Base-by-base conservation (phyloP, 2,329 filamentous ascomycete species). In the Curvularia lunata region DNA sequence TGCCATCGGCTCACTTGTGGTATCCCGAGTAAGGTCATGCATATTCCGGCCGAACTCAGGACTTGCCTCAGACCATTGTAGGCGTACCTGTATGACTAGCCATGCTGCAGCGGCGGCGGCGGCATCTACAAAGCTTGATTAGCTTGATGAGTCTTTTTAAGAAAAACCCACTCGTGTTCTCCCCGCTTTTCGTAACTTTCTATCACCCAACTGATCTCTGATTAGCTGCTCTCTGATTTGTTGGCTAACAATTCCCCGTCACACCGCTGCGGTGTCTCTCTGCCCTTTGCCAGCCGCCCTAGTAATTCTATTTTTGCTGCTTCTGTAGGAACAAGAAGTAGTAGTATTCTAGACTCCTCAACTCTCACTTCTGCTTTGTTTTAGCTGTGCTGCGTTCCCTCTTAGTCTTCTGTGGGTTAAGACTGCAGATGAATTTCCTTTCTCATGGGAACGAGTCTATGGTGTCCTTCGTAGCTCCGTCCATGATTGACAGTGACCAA, bases 401-500 rank as follows among this genome's bases (percentile, higher is more conserved):
- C n/a, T 32, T 45, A 13, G 34, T 13, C 13, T 45, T 30, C 8
- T 37, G 19, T 19, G n/a, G 19, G 9, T 46, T 38, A 9, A 38
- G 27, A 16, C 46, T 19, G 12, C 32, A 50, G 7, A 47, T 19
- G 4, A 30, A 54, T 13, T 18, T 12, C 7, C 27, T 21, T 12
- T 50, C 51, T 13, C 30, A 16, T 16, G 13, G 12, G 13, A 34
- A 1, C 16, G 30, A 34, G 28, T 10, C 28, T 2, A 10, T 30
- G 9, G 6, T 25, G 43, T 21, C 12, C 51, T 46, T 10, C 46
- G 54, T 23, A 4, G 40, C 45, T 30, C 43, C 32, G 19, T 70
- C 62, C 23, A 70, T 69, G 5, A 69, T 47, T 0, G 66, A 67
- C 2, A 69, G 41, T 1, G 63, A 65, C 2, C 61, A 69, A 1